Conservation (phyloP, 768 basidiomycete genomes). For the Tricholoma furcatifolium region DNA sequence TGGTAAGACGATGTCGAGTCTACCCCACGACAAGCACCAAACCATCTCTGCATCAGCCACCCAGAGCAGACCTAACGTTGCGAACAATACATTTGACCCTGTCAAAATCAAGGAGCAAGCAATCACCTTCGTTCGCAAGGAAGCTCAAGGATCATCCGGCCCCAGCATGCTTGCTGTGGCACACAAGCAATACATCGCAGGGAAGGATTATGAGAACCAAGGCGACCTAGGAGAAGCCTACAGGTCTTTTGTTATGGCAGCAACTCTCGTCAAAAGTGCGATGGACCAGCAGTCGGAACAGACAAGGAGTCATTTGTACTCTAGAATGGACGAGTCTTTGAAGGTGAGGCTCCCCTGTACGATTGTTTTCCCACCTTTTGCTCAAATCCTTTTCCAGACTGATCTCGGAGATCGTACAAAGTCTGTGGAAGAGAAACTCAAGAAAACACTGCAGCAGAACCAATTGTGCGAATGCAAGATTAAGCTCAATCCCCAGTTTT, state of each 20-base stretch:
- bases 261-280: constrained; percentile 53
- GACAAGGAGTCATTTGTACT: constrained; percentile 53
- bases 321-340: constrained; percentile 64
- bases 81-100: constrained; percentile 36
- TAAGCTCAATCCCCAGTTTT: neutral
- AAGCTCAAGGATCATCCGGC: constrained; percentile 52
- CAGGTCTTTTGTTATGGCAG: constrained; percentile 59
- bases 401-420: constrained; percentile 40
- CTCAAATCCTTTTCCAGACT: constrained; percentile 21
- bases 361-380: constrained; percentile 1
- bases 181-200: constrained; percentile 51
- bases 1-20: constrained; percentile 25
- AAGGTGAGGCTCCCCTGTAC: constrained; percentile 44
- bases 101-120: constrained; percentile 44
- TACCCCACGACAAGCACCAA: constrained; percentile 17
- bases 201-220: constrained; percentile 48
- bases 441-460: constrained; percentile 37
- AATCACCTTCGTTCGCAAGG: constrained; percentile 26
- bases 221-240: constrained; percentile 66
- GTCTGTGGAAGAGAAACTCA: constrained; percentile 45
- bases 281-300: constrained; percentile 53
- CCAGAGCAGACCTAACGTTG: constrained; percentile 19
- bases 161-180: constrained; percentile 63
- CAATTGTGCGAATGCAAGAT: constrained; percentile 27
- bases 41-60: constrained; percentile 21